phyloP scores from a whole-genome alignment of 345 rosid genomes.

The Geranium brycei region DNA sequence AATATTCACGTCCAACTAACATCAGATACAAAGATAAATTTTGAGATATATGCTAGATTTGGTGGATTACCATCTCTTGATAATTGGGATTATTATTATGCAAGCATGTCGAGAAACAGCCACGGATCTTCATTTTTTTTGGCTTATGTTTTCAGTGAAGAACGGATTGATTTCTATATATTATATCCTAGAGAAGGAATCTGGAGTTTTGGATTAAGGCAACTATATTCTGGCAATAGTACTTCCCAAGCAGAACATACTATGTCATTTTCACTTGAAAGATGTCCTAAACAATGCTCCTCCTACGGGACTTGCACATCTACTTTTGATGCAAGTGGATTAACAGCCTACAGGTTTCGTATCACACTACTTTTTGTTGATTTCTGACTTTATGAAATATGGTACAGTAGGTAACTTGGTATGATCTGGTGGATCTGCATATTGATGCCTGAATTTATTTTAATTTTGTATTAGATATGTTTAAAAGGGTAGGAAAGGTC shows the following conservation, averaged over 20 bases:
- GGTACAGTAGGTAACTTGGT: background rate
- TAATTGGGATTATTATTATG: conserved; percentile 72
- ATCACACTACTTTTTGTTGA: conserved; percentile 3
- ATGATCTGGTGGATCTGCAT: background rate
- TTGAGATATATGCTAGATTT: conserved; percentile 64
- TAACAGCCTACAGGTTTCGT: conserved; percentile 69
- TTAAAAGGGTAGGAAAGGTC: no score
- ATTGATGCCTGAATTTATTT: conserved; percentile 6
- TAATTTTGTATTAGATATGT: background rate
- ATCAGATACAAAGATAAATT: conserved; percentile 38
- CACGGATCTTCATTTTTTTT: conserved; percentile 52
- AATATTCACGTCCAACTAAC: conserved; percentile 57
- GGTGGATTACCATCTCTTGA: conserved; percentile 65
- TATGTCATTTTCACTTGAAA: conserved; percentile 75
- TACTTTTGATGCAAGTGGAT: conserved; percentile 81
- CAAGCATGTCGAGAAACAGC: conserved; percentile 46
- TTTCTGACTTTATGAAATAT: conserved; percentile 1
- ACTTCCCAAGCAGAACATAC: conserved; percentile 29
- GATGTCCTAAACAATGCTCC: conserved; percentile 83
- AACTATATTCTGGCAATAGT: conserved; percentile 20
- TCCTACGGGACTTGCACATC: conserved; percentile 63
- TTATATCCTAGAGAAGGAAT: conserved; percentile 80
- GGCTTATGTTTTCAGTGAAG: conserved; percentile 53
- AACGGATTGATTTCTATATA: conserved; percentile 74
- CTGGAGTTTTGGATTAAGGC: conserved; percentile 72